Base-by-base conservation (phyloP, 2,329 filamentous ascomycete species). In the Sporothrix euskadiensis region DNA sequence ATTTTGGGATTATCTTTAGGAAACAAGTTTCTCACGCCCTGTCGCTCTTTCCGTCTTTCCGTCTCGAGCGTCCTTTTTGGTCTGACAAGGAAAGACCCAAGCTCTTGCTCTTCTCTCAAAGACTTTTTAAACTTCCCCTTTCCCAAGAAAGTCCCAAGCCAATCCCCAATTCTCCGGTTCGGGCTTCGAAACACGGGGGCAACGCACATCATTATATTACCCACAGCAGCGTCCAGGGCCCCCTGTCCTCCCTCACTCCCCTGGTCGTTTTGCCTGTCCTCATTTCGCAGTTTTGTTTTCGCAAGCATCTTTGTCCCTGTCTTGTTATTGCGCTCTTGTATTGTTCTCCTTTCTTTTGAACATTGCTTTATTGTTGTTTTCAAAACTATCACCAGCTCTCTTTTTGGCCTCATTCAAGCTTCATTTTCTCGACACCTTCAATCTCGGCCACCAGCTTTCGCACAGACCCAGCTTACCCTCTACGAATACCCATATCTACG, bases 181-280 rank as follows among this genome's bases (percentile, higher is more conserved):
- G 35, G 44, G 52, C 69, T 68, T 74, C 73, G 54, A 74, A 74
- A 72, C 73, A 72, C 73, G 69, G 69, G 69, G 63, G 65, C 65
- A 56, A 65, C 63, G 70, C 69, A 59, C 69, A 68, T 71, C 73
- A 61, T 74, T 71, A 52, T 44, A 32, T 69, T 72, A 69, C 39
- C 73, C 73, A 69, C 69, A 65, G 54, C 63, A 59, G 52, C 26
- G 72, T 61, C 61, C 57, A 57, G 47, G 44, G n/a, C 61, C 69
- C 73, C 69, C 66, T 63, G 35, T 44, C 39, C n/a, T 14, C 22
- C n/a, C 61, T 30, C 39, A 14, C 12, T 66, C 61, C 49, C 61
- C 61, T 54, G 59, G 22, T 19, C 44, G 47, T 65, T 9, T 54
- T 30, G 57, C 56, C 56, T 57, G 47, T 71, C 49, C 54, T 73